Percentiles rank a stretch among this genome's conserved stretches.
These are phyloP conservation scores for Erysimum cheiri DNA, from an alignment of 441 rosid genomes.

Conservation along the genomic window DNA sequence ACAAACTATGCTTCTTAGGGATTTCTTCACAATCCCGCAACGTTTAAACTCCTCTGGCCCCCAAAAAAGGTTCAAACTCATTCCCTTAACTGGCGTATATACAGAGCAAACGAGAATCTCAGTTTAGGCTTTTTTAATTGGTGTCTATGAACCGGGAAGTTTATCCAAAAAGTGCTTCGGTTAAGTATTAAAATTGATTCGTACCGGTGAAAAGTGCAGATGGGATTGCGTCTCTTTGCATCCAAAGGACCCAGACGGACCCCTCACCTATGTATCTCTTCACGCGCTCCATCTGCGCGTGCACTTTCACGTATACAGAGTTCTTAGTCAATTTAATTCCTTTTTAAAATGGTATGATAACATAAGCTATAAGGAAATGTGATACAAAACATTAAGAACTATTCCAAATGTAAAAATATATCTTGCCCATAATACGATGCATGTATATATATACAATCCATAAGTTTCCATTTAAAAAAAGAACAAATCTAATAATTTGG, in stretches of 20 bases:
- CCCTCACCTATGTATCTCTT: constrained; percentile 24
- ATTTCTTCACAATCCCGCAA: constrained; percentile 40
- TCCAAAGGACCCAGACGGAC: constrained; percentile 45
- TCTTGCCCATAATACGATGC: constrained; percentile 16
- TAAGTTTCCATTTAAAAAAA: not conserved
- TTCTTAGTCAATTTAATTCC: not conserved
- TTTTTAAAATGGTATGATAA: not conserved
- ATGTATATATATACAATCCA: constrained; percentile 27
- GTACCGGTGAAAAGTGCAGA: constrained; percentile 36
- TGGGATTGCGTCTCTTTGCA: constrained; percentile 42
- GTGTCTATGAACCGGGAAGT: constrained; percentile 15
- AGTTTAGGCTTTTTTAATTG: not conserved
- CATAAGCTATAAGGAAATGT: not conserved
- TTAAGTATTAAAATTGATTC: constrained; percentile 14
- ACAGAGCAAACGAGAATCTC: constrained; percentile 37
- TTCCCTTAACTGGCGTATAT: constrained; percentile 37
- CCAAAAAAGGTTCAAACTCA: not conserved
- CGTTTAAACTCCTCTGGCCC: constrained; percentile 28
- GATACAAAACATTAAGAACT: constrained; percentile 1
- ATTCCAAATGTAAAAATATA: constrained; percentile 13
- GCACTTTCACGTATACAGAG: not conserved
- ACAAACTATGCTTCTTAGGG: constrained; percentile 26
- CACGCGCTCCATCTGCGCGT: constrained; percentile 36
- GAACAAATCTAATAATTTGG: constrained; percentile 3
- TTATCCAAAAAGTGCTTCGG: not conserved